phyloP scores from a whole-genome alignment of 768 basidiomycete species.

The Suillus brevipes region DNA sequence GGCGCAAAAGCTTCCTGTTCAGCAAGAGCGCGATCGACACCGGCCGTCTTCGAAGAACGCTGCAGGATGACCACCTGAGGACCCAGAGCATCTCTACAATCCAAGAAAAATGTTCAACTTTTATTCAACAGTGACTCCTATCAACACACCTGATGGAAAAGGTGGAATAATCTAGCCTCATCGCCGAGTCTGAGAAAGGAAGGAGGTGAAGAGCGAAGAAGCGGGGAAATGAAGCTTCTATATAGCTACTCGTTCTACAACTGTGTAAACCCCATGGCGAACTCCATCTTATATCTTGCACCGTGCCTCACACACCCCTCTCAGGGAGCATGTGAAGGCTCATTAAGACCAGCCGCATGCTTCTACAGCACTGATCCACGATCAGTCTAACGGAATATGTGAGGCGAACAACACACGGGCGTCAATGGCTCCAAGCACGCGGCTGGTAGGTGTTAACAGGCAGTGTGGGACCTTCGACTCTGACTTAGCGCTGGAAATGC shows the following conservation, averaged over 20 bases:
- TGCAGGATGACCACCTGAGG: neutral
- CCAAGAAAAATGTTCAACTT: neutral
- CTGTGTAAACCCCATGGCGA: neutral
- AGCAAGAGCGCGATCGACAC: neutral
- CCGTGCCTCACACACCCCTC: slow-evolving; percentile 2
- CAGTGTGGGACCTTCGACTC: neutral
- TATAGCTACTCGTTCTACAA: neutral
- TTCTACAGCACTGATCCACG: neutral
- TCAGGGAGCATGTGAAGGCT: neutral
- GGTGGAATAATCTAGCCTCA: slow-evolving; percentile 1
- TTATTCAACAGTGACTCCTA: neutral
- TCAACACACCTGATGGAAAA: slow-evolving; percentile 4
- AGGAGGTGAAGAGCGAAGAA: slow-evolving; percentile 6
- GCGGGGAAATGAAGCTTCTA: slow-evolving; percentile 9
- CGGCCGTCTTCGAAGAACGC: neutral
- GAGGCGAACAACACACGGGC: neutral
- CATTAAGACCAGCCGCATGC: neutral
- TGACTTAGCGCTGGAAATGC: neutral
- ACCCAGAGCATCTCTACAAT: neutral
- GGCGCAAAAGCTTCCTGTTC: neutral
- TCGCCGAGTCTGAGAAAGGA: slow-evolving; percentile 3
- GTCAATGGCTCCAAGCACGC: slow-evolving; percentile 1
- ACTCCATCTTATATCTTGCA: slow-evolving; percentile 2
- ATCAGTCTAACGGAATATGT: neutral
- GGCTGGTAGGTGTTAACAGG: neutral